These are phyloP conservation scores for Simmondsia chinensis DNA, from an alignment of 148 eudicot species.

Conservation along the genomic window DNA sequence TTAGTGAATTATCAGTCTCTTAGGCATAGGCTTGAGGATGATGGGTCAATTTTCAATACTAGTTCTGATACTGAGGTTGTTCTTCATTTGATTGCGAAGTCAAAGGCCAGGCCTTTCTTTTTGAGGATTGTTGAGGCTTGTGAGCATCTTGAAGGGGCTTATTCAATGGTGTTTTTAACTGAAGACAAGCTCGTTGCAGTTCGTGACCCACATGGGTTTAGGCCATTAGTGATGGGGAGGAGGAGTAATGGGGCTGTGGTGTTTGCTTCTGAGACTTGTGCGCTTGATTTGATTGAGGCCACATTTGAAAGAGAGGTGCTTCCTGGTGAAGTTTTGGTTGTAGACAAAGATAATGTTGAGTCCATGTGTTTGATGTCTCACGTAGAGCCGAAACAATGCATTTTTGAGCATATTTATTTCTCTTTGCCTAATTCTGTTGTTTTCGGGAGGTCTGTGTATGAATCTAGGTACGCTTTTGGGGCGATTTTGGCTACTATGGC, in stretches of 20 bases:
- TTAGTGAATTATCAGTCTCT: constrained; percentile 58
- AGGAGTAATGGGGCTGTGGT: constrained; percentile 80
- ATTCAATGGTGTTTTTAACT: constrained; percentile 74
- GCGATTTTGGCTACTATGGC: constrained; percentile 52
- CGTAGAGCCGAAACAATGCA: constrained; percentile 65
- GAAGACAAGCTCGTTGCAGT: constrained; percentile 83
- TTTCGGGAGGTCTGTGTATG: constrained; percentile 71
- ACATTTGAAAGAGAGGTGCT: constrained; percentile 65
- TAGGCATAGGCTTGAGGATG: constrained; percentile 41
- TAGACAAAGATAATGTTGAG: constrained; percentile 63
- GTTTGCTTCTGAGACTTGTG: constrained; percentile 90
- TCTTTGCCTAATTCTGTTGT: constrained; percentile 70
- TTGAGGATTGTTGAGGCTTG: constrained; percentile 36
- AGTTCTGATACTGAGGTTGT: constrained; percentile 78
- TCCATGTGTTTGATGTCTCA: constrained; percentile 51
- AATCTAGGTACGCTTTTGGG: constrained; percentile 45
- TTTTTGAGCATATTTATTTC: constrained; percentile 84
- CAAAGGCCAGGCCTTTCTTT: constrained; percentile 43
- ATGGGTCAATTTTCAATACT: constrained; percentile 66
- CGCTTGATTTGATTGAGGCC: constrained; percentile 79
- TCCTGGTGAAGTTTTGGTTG: constrained; percentile 81
- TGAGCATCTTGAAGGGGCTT: constrained; percentile 67
- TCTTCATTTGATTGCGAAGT: constrained; percentile 59
- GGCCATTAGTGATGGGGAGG: constrained; percentile 91
- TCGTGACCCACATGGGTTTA: constrained; percentile 73